phyloP scores from a whole-genome alignment of 495 filamentous ascomycete genomes.

The Lindgomyces ingoldianus region DNA sequence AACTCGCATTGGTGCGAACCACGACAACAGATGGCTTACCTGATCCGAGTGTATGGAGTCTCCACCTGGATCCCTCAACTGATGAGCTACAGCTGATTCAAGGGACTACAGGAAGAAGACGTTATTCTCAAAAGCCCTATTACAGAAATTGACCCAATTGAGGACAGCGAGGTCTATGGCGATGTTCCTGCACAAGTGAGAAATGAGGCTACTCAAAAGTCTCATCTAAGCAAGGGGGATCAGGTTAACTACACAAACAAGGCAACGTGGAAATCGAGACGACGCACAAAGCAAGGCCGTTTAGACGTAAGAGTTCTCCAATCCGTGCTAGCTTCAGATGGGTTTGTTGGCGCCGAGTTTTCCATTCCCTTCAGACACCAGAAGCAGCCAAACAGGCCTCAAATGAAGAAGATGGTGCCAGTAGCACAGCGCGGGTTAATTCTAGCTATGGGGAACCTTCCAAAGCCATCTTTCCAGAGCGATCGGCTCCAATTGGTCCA shows the following conservation, averaged over 20 bases:
- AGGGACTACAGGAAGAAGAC: background rate
- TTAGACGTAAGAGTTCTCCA: background rate
- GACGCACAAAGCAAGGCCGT: background rate
- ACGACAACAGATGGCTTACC: slow-evolving; percentile 24
- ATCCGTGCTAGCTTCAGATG: background rate
- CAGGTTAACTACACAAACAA: background rate
- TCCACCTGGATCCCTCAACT: background rate
- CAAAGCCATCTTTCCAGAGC: background rate
- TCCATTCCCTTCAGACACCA: background rate
- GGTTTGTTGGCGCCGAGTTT: slow-evolving; percentile 6
- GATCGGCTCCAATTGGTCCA: background rate
- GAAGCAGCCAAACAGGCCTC: background rate
- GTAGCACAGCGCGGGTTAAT: background rate
- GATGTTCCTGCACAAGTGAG: background rate
- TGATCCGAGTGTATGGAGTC: slow-evolving; percentile 16
- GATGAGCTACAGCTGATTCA: background rate
- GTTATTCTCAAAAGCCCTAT: background rate
- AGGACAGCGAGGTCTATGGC: slow-evolving; percentile 17
- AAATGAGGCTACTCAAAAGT: background rate
- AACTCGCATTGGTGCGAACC: slow-evolving; percentile 25
- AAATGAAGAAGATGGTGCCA: background rate
- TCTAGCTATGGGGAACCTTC: background rate
- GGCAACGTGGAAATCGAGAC: background rate
- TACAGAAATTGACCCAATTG: slow-evolving; percentile 20
- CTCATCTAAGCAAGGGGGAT: background rate